Base-by-base conservation (phyloP, 768 basidiomycete species). In the Leccinum uliginosum region DNA sequence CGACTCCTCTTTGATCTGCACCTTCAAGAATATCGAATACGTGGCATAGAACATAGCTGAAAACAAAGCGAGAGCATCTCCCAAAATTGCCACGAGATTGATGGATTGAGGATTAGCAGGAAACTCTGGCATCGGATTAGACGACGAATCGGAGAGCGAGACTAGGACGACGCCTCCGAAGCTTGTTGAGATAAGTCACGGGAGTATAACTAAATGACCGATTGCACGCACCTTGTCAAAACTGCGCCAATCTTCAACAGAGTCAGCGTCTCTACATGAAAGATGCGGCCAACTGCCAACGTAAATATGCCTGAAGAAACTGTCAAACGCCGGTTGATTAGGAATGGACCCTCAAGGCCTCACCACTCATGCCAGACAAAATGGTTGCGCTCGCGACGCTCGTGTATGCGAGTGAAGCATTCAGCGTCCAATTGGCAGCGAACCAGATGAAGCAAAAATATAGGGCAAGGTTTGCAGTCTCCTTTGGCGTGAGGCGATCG, bases 381-480 rank as follows among this genome's bases (percentile, higher is more conserved):
- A 98, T 87, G 4, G 95, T 97, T 19, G 91, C 84, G 69, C 93
- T 96, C 2, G 92, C 91, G n/a, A 98, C 95, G 64, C 87, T 93
- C 2, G 96, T 98, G 68, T 87, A 89, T 29, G 83, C 85, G 46
- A 98, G 78, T 19, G 89, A 79, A 1, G 86, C 87, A 67, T 95
- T 97, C 29, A 96, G 75, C 11, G 85, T 71, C 92, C 94, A 98
- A 67, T 98, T 98, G 12, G 96, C 96, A 35, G 85, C 76, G 65
- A 99, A 97, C 93, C 95, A 99, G 34, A 96, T 75, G 56, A 91
- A 79, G 70, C 89, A 93, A 72, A 98, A 98, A 51, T 79, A 72
- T 6, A 83, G 75, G 4, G 96, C 92, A 12, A 99, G 78, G 38
- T 80, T 72, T 7, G 86, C 85, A 0, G 97, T 98, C 73, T 97